phyloP scores from a whole-genome alignment of 2,329 filamentous ascomycete species.

The Keithomyces neogunnii region DNA sequence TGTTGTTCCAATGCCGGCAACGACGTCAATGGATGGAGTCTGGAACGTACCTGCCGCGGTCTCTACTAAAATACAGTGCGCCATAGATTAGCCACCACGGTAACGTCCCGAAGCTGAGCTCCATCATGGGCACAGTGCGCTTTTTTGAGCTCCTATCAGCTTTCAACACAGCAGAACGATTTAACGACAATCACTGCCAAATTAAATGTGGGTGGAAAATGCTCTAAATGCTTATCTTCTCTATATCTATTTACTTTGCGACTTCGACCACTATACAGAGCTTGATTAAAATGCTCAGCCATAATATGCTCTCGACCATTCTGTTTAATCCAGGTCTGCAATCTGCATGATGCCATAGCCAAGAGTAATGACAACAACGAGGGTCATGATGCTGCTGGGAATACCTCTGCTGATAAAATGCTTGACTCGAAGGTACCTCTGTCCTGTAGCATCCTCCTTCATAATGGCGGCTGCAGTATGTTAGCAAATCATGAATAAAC shows the following conservation, averaged over 20 bases:
- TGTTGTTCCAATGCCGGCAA: slow-evolving; percentile 6
- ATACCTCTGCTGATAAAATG: slow-evolving; percentile 95
- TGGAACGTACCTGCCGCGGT: too few relatives aligned
- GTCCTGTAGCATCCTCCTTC: slow-evolving; percentile 94
- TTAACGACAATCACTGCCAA: too few relatives aligned
- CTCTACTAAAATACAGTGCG: too few relatives aligned
- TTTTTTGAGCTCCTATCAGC: too few relatives aligned
- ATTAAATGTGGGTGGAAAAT: too few relatives aligned
- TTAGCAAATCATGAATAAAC: slow-evolving; percentile 12
- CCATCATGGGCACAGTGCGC: too few relatives aligned
- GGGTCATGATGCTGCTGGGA: slow-evolving; percentile 74
- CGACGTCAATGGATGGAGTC: slow-evolving; percentile 18
- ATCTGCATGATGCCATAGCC: slow-evolving; percentile 87
- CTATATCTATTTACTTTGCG: neutral
- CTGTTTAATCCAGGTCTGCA: slow-evolving; percentile 46
- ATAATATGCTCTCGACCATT: slow-evolving; percentile 3
- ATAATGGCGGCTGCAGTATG: slow-evolving; percentile 74
- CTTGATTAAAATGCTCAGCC: neutral
- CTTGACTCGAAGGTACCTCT: slow-evolving; percentile 82
- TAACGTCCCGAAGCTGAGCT: too few relatives aligned
- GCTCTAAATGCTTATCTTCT: too few relatives aligned
- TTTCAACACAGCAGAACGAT: too few relatives aligned
- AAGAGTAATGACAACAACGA: slow-evolving; percentile 74
- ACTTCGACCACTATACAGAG: too few relatives aligned
- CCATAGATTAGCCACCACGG: too few relatives aligned